Evolutionary conservation across 1,284 basidiomycete genomes (phyloP), one percentile per base, ranked within the genome.

Genomic region (Sparassis latifolia): DNA sequence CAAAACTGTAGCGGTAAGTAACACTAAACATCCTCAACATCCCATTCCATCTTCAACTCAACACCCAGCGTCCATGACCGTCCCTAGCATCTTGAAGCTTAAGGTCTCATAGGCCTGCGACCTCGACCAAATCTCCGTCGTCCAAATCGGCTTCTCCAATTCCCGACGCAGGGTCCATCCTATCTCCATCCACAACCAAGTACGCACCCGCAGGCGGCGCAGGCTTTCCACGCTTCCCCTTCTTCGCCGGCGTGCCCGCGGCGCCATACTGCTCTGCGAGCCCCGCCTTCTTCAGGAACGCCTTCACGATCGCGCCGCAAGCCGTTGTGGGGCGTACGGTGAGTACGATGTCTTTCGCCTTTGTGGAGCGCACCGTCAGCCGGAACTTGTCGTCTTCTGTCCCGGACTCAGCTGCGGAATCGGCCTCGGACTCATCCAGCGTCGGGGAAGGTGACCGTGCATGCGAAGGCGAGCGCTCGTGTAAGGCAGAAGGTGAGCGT

Each of bases 41-140:
- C 20, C 20, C 20, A 20, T 20, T 20, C 20, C 20, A 20, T 20
- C 20, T 20, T 20, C 20, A 20, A 20, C 20, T 20, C 20, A 20
- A 20, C 20, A 20, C 20, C 20, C 20, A 20, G 20, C 20, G 20
- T 20, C 20, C 20, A 20, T 20, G 20, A 20, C 20, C 20, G 20
- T 20, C 20, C 20, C 20, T 20, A 20, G 20, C 20, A 20, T 20
- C 20, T 20, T 20, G 20, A 20, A 20, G 20, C 20, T 20, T 37
- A 12, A 37, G 12, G 35, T 12, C 6, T 75, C 61, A 86, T 49
- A 86, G 58, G 29, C 82, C 86, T 50, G 79, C 74, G 30, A 89
- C 77, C 53, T 89, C 86, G 30, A 89, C 76, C 69, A 80, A 64
- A 65, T 89, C 87, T 0, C 86, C 87, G 57, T 89, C 85, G 57